Evolutionary conservation across 2,329 filamentous ascomycete genomes (phyloP).

Genomic region (Aspergillus sp.): DNA sequence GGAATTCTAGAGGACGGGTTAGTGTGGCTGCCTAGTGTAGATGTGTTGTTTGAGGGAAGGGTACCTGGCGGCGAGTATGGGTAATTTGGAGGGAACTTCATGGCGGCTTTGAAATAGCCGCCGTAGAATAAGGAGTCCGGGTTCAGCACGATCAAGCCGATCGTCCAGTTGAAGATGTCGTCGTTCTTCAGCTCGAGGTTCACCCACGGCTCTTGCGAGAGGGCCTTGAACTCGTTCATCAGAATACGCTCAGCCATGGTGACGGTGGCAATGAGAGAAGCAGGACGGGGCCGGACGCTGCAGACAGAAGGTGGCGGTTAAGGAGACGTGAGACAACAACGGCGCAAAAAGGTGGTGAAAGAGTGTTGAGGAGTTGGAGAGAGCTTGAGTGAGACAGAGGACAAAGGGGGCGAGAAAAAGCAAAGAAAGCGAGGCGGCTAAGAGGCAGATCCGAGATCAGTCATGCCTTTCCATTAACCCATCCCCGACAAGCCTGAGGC

Average conservation of each 20-base stretch:
- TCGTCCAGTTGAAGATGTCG: conserved; percentile 84
- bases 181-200: conserved; percentile 80
- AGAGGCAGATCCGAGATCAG: neutral
- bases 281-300: neutral
- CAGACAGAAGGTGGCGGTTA: conserved; percentile 1
- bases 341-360: neutral
- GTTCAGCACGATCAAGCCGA: conserved; percentile 91
- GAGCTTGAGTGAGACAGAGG: neutral
- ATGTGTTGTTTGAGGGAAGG: neutral
- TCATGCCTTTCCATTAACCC: too few species aligned
- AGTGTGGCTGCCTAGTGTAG: neutral
- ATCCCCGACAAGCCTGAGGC: neutral
- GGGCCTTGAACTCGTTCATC: conserved; percentile 80
- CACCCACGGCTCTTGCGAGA: conserved; percentile 91
- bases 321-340: neutral
- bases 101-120: conserved; percentile 86
- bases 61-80: conserved; percentile 77
- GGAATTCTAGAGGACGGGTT: conserved; percentile 62
- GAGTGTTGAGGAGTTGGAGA: neutral
- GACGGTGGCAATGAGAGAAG: neutral
- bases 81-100: conserved; percentile 86
- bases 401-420: neutral
- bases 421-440: neutral
- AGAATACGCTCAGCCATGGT: conserved; percentile 72
- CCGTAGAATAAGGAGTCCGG: conserved; percentile 88